Base-by-base conservation (phyloP, 106 monocot genomes). In the Allium sativum region DNA sequence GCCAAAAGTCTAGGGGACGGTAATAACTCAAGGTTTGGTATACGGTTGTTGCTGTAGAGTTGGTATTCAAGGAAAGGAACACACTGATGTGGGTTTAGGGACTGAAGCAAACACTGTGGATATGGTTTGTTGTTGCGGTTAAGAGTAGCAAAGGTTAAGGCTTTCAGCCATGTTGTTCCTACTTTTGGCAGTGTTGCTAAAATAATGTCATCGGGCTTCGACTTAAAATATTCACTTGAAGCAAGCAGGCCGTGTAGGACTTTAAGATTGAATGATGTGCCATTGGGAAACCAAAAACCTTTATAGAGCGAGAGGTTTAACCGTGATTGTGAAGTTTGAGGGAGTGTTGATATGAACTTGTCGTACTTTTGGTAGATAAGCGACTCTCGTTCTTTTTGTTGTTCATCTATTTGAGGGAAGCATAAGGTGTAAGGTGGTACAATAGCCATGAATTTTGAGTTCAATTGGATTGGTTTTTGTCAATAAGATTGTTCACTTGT, bases 81-180 rank as follows among this genome's bases (percentile, higher is more conserved):
- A 15, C 65, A 58, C n/a, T 74, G 55, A 16, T 75, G 66, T 12
- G 71, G 62, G 61, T 50, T 66, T 18, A 15, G 16, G 62, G 16
- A 11, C 40, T 63, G 61, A 21, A 74, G 57, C 1, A 61, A 71
- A 61, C 66, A 71, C 21, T 43, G 21, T 2, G 6, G 56, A n/a
- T 22, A 16, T 43, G 70, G 17, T 51, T 50, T 22, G 20, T 2
- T 11, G 45, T 50, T 1, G 41, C 71, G 71, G 20, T 71, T 54
- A n/a, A 71, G 19, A 45, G 57, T 47, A 18, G 66, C 40, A 63
- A 67, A 80, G 58, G 60, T n/a, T 21, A 78, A 59, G 42, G 78
- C 68, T 46, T 72, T 78, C 6, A 78, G 56, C 78, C 78, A 78
- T 15, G 79, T 70, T 18, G 71, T 72, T 19, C 74, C 71, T 8